Evolutionary conservation across 108 stramenopile genomes (phyloP).

Genomic region (Cyclotella cryptica): DNA sequence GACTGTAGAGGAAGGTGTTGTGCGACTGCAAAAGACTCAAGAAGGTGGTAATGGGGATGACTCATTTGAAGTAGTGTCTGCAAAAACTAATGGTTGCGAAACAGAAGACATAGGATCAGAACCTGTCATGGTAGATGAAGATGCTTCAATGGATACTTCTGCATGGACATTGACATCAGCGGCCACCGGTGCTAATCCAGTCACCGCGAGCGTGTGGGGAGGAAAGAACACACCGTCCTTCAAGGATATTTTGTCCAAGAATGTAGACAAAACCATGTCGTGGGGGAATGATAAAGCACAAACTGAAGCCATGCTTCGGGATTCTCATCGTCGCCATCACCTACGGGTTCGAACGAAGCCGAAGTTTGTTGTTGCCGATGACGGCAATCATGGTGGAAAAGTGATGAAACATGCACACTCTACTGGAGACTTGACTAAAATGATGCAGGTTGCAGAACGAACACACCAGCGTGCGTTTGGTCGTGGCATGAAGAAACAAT

Average conservation of each 20-base stretch:
- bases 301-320: conserved; percentile 45
- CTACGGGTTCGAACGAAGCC: conserved; percentile 50
- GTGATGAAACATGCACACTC: conserved; percentile 47
- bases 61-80: conserved; percentile 32
- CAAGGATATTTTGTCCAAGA: conserved; percentile 38
- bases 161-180: conserved; percentile 43
- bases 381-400: conserved; percentile 8
- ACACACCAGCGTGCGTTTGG: conserved; percentile 27
- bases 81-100: conserved; percentile 6
- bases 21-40: not conserved
- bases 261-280: conserved; percentile 5
- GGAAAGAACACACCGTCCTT: conserved; percentile 41
- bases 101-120: conserved; percentile 14
- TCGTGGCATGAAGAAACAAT: conserved; percentile 35
- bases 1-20: conserved; percentile 10
- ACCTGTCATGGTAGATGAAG: conserved; percentile 36
- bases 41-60: conserved; percentile 11
- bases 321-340: conserved; percentile 44
- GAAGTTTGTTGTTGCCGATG: conserved; percentile 43
- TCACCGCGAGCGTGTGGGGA: conserved; percentile 26
- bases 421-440: conserved; percentile 44
- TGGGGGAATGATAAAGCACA: conserved; percentile 30
- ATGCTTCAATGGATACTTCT: conserved; percentile 43
- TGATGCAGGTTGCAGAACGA: conserved; percentile 21
- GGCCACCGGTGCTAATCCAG: not conserved